Evolutionary conservation across 2,329 filamentous ascomycete genomes (phyloP).

Genomic region (Rugonectria rugulosa): DNA sequence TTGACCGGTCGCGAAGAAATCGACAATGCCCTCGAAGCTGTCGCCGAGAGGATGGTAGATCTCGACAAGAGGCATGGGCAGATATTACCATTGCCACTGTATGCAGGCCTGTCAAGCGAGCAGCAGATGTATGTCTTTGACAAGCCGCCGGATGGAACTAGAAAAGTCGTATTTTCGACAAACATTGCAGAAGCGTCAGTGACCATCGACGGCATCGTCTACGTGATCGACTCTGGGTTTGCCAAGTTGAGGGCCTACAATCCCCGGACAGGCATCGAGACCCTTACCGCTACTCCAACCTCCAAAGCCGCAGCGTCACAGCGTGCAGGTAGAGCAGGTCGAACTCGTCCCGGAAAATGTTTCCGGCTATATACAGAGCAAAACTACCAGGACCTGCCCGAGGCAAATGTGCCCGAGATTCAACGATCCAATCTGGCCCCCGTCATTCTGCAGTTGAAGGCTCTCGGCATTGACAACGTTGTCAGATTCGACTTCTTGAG

Average conservation of each 20-base stretch:
- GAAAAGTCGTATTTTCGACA: conserved; percentile 92
- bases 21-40: conserved; percentile 78
- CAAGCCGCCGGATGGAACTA: conserved; percentile 77
- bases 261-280: conserved; percentile 85
- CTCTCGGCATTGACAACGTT: conserved; percentile 93
- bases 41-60: conserved; percentile 74
- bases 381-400: conserved; percentile 69
- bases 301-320: conserved; percentile 95
- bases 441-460: conserved; percentile 89
- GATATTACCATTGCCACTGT: conserved; percentile 71
- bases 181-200: conserved; percentile 98
- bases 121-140: conserved; percentile 97
- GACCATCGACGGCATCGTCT: conserved; percentile 90
- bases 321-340: conserved; percentile 86
- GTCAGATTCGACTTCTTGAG: conserved; percentile 90
- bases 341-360: conserved; percentile 91
- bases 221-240: conserved; percentile 89
- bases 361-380: conserved; percentile 90
- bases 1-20: conserved; percentile 94
- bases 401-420: conserved; percentile 85
- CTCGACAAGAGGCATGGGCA: conserved; percentile 51
- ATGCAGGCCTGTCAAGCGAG: conserved; percentile 87
- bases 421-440: conserved; percentile 91
- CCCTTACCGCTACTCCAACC: conserved; percentile 79
- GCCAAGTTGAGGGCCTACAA: conserved; percentile 91